Evolutionary conservation across 208 protist species (phyloP).

Genomic region (Endotrypanum monterogeii): DNA sequence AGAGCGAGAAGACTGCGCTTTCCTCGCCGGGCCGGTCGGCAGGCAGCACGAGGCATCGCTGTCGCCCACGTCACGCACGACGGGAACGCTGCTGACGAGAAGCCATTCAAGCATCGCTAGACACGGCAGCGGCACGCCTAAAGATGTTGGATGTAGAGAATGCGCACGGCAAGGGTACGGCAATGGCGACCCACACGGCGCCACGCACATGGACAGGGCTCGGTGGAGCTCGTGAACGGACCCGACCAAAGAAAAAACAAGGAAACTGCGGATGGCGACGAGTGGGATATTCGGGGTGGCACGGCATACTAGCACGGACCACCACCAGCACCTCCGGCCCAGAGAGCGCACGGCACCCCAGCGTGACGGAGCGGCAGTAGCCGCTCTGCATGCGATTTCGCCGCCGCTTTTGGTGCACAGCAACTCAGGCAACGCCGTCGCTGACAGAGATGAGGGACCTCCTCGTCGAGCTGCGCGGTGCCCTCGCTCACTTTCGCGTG

Average conservation of each 20-base stretch:
- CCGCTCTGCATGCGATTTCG: background rate
- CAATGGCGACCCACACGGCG: background rate
- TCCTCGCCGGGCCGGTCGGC: background rate
- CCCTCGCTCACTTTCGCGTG: background rate
- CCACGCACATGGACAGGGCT: background rate
- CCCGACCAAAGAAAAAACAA: constrained; percentile 5
- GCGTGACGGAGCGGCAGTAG: background rate
- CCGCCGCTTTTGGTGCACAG: background rate
- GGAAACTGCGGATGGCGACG: background rate
- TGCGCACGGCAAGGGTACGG: background rate
- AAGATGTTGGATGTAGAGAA: background rate
- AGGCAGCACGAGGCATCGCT: background rate
- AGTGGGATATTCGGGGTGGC: constrained; percentile 11
- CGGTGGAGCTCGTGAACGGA: constrained; percentile 2
- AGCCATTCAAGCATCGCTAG: constrained; percentile 17
- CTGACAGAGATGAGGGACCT: background rate
- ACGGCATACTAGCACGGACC: constrained; percentile 21
- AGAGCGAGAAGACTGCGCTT: background rate
- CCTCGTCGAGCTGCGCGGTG: background rate
- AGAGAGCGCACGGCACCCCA: constrained; percentile 1
- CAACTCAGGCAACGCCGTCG: background rate
- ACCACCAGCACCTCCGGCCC: constrained; percentile 23
- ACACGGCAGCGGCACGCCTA: background rate
- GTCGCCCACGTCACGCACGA: background rate
- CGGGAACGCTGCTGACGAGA: constrained; percentile 9